These are phyloP conservation scores for Diaporthe caulivora DNA, from an alignment of 2,329 filamentous ascomycete genomes.

Conservation along the genomic window DNA sequence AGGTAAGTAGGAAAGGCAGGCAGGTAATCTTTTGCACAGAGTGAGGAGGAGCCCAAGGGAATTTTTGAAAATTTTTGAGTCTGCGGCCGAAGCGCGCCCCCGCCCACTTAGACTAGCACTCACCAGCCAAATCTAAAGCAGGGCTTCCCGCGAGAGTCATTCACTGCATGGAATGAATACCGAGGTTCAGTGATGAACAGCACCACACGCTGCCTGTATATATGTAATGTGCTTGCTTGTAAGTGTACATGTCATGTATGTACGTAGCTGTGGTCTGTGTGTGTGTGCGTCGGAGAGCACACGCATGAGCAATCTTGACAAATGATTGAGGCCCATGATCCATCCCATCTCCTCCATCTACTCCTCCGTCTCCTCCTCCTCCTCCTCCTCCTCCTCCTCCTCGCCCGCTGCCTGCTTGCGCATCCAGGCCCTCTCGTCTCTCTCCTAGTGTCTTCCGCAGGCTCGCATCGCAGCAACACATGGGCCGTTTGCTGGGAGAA, in stretches of 20 bases:
- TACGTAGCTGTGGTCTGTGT: too few species aligned
- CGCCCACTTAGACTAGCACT: slow-evolving; percentile 22
- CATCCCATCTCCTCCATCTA: neutral
- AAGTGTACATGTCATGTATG: too few species aligned
- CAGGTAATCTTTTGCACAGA: slow-evolving; percentile 11
- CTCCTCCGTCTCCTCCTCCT: neutral
- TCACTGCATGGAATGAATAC: slow-evolving; percentile 18
- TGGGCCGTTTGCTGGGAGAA: slow-evolving; percentile 16
- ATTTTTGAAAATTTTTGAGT: slow-evolving; percentile 23
- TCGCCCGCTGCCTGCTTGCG: neutral
- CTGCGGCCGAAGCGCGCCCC: slow-evolving; percentile 15
- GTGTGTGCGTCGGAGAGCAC: neutral
- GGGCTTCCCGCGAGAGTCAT: slow-evolving; percentile 31
- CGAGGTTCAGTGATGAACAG: neutral
- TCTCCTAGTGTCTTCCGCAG: neutral
- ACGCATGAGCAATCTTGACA: slow-evolving; percentile 8
- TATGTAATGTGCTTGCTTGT: neutral
- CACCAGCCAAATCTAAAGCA: slow-evolving; percentile 27
- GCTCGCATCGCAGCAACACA: slow-evolving; percentile 10
- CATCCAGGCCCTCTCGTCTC: neutral
- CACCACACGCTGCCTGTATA: neutral
- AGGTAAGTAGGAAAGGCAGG: slow-evolving; percentile 2
- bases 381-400: neutral
- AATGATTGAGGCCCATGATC: neutral
- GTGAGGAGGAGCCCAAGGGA: slow-evolving; percentile 21